Evolutionary conservation across 805 yeast species (phyloP), one percentile per base, ranked within the genome.

Genomic region (Clavispora phyllophila): DNA sequence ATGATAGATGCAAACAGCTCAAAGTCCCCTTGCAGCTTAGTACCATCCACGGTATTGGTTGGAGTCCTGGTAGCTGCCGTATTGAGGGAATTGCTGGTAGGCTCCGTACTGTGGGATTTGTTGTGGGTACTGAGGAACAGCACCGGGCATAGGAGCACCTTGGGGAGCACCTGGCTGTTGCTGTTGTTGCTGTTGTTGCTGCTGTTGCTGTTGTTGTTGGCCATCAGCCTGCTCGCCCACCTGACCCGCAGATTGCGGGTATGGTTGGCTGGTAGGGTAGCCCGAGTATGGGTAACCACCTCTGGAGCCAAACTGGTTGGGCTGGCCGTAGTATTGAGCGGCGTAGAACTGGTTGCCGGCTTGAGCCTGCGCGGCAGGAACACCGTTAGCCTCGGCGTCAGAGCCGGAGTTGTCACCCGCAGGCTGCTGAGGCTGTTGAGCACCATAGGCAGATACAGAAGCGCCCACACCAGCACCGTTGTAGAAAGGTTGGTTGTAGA

Each of bases 61-160:
- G 53, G 56, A 57, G 45, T 68, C 74, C 51, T 68, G 75, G 57
- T 68, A 70, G 47, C 71, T 64, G 33, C 65, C 72, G 49, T 68
- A 70, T 55, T 70, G 75, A 10, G 75, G 73, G 56, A 68, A 70
- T 54, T 70, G 75, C 54, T 70, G 75, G 53, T 68, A 70, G n/a
- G 61, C 73, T 34, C 66, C 72, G 50, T 65, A 70, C 55, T 69
- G 73, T 22, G 73, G 73, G 44, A 61, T 58, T 54, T 69, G 74
- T 44, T 64, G 67, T 23, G 63, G 62, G 41, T 57, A 54, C 43
- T 56, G 60, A 18, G 56, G 56, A 22, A 45, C 48, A 14, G 42
- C 50, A 22, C 50, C 41, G 26, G 54, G 54, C 17, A 15, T 25
- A 15, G 42, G 42, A 17, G 40, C 40, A 9, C 40, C 40, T 9